Evolutionary conservation across 371 early-diverging fungal species (phyloP).

Genomic region (Quaeritorhiza haematococci): DNA sequence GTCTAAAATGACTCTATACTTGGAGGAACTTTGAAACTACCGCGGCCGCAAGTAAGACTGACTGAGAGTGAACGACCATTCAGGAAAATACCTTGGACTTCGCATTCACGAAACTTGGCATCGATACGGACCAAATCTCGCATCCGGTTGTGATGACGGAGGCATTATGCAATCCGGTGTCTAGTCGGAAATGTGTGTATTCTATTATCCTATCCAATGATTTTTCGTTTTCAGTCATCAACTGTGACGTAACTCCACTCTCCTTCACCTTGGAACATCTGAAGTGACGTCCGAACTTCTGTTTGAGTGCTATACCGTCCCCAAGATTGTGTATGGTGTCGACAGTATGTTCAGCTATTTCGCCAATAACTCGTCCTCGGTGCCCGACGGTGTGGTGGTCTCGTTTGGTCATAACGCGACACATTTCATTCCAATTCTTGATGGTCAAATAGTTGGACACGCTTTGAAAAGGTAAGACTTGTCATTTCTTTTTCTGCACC

Average conservation of each 20-base stretch:
- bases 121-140: constrained; percentile 55
- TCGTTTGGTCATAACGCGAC: constrained; percentile 69
- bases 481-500: neutral
- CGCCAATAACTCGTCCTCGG: constrained; percentile 45
- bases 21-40: neutral
- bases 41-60: neutral
- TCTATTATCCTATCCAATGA: neutral
- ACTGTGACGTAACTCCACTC: neutral
- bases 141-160: constrained; percentile 87
- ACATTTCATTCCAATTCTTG: constrained; percentile 69
- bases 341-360: constrained; percentile 81
- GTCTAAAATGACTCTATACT: neutral
- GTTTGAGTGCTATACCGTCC: constrained; percentile 78
- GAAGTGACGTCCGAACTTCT: constrained; percentile 75
- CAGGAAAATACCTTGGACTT: constrained; percentile 81
- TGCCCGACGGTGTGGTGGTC: constrained; percentile 59
- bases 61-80: constrained; percentile 15
- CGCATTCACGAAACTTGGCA: constrained; percentile 72
- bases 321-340: constrained; percentile 77
- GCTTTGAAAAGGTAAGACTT: constrained; percentile 53
- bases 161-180: constrained; percentile 66
- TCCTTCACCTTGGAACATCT: neutral
- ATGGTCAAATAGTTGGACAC: constrained; percentile 47
- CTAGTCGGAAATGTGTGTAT: constrained; percentile 63
- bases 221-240: neutral